Percentiles rank a stretch among this genome's conserved stretches.
Evolutionary conservation across 495 filamentous ascomycete genomes (phyloP).

Genomic region (Elasticomyces elasticus): DNA sequence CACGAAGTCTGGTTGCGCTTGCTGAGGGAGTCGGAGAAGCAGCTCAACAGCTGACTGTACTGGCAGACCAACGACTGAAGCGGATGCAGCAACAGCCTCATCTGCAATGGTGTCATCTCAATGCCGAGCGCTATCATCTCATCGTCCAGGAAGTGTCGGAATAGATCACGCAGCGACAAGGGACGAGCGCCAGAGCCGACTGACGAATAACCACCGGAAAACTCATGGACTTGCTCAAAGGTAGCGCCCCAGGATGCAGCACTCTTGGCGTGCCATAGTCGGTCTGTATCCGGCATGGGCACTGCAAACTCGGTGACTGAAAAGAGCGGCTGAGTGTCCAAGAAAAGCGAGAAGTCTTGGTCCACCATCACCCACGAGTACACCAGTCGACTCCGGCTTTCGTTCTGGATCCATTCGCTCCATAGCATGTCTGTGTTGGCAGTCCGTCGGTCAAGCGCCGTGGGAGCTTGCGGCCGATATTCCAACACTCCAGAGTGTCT

Average conservation of each 20-base stretch:
- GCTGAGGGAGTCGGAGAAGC: slow-evolving; percentile 30
- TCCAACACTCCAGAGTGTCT: slow-evolving; percentile 49
- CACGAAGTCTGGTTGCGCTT: slow-evolving; percentile 28
- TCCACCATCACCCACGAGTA: slow-evolving; percentile 61
- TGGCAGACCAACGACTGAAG: slow-evolving; percentile 33
- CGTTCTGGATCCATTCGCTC: slow-evolving; percentile 48
- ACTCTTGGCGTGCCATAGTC: slow-evolving; percentile 41
- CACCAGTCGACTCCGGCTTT: slow-evolving; percentile 49
- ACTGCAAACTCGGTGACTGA: slow-evolving; percentile 47
- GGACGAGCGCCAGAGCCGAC: slow-evolving; percentile 36
- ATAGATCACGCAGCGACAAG: slow-evolving; percentile 47
- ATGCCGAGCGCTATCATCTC: slow-evolving; percentile 33
- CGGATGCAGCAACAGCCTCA: slow-evolving; percentile 34
- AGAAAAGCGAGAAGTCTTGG: slow-evolving; percentile 54
- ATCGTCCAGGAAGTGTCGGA: slow-evolving; percentile 39
- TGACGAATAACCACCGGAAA: slow-evolving; percentile 33
- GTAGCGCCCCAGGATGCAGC: slow-evolving; percentile 38
- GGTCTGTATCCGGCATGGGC: slow-evolving; percentile 47
- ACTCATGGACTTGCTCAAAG: slow-evolving; percentile 42
- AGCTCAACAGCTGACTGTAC: slow-evolving; percentile 33
- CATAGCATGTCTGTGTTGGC: slow-evolving; percentile 41
- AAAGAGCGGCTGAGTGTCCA: slow-evolving; percentile 48
- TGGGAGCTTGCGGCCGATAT: slow-evolving; percentile 31
- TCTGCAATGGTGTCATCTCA: slow-evolving; percentile 31
- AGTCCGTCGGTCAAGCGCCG: slow-evolving; percentile 25